Percentiles rank a stretch among this genome's conserved stretches.
Conservation (phyloP, 2,329 filamentous ascomycete species). For the Pseudocercospora vitis region DNA sequence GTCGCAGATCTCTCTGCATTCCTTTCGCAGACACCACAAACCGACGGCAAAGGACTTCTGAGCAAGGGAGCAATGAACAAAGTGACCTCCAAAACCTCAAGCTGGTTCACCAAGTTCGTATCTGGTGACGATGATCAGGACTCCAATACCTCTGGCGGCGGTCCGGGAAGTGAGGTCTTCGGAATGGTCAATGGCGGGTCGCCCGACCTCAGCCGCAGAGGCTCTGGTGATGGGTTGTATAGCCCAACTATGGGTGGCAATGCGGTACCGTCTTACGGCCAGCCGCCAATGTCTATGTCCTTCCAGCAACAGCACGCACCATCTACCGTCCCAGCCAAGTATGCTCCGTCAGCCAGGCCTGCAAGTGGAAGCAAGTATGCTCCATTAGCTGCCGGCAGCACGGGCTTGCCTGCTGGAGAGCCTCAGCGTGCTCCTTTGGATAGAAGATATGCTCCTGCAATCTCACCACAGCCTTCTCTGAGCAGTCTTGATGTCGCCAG, state of each 20-base stretch:
- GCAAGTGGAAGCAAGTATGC: constrained; percentile 24
- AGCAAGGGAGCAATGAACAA: constrained; percentile 95
- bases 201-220: constrained; percentile 55
- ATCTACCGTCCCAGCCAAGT: constrained; percentile 32
- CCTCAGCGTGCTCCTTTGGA: constrained; percentile 29
- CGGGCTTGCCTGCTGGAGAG: constrained; percentile 18
- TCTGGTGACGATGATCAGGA: constrained; percentile 80
- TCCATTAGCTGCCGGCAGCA: constrained; percentile 22
- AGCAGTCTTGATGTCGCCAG: constrained; percentile 29
- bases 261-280: constrained; percentile 30
- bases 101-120: constrained; percentile 94
- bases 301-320: constrained; percentile 23
- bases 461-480: constrained; percentile 13
- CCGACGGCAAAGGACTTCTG: constrained; percentile 75
- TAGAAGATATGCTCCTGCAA: constrained; percentile 31
- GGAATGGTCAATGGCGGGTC: constrained; percentile 71
- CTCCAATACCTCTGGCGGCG: constrained; percentile 54
- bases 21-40: constrained; percentile 77
- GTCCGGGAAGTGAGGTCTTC: constrained; percentile 56
- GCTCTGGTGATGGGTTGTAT: constrained; percentile 61
- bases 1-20: constrained; percentile 83
- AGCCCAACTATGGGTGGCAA: constrained; percentile 50
- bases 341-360: constrained; percentile 29
- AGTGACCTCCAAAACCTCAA: constrained; percentile 86
- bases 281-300: constrained; percentile 18